phyloP scores from a whole-genome alignment of 2,329 filamentous ascomycete genomes.

The Colletotrichum coccodes region DNA sequence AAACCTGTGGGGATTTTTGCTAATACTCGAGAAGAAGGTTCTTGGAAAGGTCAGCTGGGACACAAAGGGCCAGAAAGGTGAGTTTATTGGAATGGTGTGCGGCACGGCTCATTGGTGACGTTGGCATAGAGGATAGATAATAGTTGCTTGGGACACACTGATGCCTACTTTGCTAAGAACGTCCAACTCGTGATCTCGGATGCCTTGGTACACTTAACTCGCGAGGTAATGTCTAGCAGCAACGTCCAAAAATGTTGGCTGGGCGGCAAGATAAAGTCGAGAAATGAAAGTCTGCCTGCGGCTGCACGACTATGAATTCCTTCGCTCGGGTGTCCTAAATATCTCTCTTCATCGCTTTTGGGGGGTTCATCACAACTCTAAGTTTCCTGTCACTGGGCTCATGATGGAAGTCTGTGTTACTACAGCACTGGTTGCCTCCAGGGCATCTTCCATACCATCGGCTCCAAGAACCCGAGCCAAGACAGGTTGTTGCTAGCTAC shows the following conservation, averaged over 20 bases:
- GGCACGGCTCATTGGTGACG: too few species aligned
- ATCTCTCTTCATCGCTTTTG: not conserved
- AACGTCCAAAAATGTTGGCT: too few species aligned
- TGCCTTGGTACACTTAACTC: not conserved
- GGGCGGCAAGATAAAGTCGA: not conserved
- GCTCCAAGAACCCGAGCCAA: not conserved
- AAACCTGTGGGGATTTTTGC: not conserved
- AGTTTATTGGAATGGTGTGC: too few species aligned
- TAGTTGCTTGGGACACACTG: not conserved
- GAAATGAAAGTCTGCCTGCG: not conserved
- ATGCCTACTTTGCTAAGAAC: not conserved
- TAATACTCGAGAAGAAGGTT: not conserved
- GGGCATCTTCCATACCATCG: not conserved
- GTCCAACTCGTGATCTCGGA: not conserved
- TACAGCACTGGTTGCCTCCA: not conserved
- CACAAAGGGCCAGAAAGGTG: not conserved
- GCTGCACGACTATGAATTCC: not conserved
- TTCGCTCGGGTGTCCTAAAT: not conserved
- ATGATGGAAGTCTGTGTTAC: not conserved
- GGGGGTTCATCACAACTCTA: slow-evolving; percentile 19
- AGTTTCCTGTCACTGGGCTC: not conserved
- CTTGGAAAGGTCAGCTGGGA: not conserved
- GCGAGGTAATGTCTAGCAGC: not conserved
- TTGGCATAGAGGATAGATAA: too few species aligned
- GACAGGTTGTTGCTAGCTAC: not conserved